Conservation (phyloP, 1,284 basidiomycete species). For the Cryptococcus sp. region DNA sequence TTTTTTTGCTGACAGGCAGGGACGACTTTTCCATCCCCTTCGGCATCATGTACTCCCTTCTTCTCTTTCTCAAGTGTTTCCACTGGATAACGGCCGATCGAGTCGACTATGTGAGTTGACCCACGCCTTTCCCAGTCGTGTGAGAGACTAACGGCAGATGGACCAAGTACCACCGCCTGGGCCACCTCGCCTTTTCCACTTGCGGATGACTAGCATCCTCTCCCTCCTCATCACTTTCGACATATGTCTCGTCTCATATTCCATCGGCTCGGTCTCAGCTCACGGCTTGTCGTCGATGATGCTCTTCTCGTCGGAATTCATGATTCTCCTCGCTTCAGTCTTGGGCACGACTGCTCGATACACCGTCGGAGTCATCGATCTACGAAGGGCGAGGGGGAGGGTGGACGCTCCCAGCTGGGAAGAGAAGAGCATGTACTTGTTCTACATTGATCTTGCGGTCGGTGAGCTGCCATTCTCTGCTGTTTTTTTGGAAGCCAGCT, state of each 20-base stretch:
- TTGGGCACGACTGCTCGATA: constrained; percentile 79
- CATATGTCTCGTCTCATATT: constrained; percentile 32
- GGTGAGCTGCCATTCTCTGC: constrained; percentile 51
- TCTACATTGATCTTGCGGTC: constrained; percentile 89
- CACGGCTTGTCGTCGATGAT: constrained; percentile 74
- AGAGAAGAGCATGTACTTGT: constrained; percentile 93
- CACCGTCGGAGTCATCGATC: constrained; percentile 72
- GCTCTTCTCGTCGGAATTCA: constrained; percentile 92
- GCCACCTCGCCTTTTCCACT: constrained; percentile 72
- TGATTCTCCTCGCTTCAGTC: constrained; percentile 73
- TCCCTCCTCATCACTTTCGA: constrained; percentile 34
- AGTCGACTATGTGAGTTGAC: constrained; percentile 77
- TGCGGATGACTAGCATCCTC: constrained; percentile 61
- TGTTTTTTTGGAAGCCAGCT: background rate
- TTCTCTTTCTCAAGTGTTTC: constrained; percentile 94
- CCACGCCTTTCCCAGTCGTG: background rate
- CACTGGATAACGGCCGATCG: constrained; percentile 94
- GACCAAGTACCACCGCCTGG: constrained; percentile 88
- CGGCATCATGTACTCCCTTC: constrained; percentile 81
- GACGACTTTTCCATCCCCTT: constrained; percentile 91
- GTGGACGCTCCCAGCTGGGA: constrained; percentile 92
- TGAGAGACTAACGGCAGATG: constrained; percentile 63
- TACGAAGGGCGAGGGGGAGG: constrained; percentile 72
- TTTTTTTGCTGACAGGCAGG: constrained; percentile 14
- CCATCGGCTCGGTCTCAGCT: constrained; percentile 28